These are phyloP conservation scores for Petrea volubilis DNA, from an alignment of 257 asterid genomes.

Conservation along the genomic window DNA sequence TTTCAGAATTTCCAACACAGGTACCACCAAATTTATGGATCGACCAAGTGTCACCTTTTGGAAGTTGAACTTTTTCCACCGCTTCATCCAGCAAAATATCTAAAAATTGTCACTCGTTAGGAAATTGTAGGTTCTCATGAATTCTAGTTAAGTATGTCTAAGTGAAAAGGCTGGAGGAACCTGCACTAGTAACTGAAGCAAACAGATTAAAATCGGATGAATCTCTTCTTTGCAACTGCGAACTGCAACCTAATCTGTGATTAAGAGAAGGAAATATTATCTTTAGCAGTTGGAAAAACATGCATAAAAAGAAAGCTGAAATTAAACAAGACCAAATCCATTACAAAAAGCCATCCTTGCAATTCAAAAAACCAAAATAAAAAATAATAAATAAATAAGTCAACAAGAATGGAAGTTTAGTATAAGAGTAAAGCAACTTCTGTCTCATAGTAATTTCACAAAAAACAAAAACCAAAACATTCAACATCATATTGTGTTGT, in stretches of 20 bases:
- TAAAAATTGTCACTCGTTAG: constrained; percentile 26
- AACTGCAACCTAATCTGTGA: constrained; percentile 49
- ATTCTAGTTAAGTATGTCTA: background rate
- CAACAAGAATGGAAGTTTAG: background rate
- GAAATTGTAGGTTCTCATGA: background rate
- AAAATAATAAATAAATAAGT: no score
- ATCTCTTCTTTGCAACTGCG: constrained; percentile 41
- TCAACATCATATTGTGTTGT: background rate
- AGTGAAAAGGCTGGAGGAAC: constrained; percentile 25
- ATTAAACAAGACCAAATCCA: background rate
- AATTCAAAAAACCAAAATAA: no score
- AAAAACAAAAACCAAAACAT: background rate
- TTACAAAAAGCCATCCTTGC: constrained; percentile 1
- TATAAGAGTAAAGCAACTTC: background rate
- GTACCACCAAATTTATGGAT: constrained; percentile 98
- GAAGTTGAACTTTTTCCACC: constrained; percentile 55
- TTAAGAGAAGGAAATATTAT: constrained; percentile 8
- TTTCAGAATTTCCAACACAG: constrained; percentile 88
- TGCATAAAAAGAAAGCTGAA: background rate
- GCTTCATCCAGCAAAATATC: constrained; percentile 56
- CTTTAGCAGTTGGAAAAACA: constrained; percentile 9
- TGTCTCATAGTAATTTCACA: background rate
- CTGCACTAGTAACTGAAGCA: constrained; percentile 74
- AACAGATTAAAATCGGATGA: constrained; percentile 33
- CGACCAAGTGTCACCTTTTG: constrained; percentile 88